Evolutionary conservation across 2,329 filamentous ascomycete genomes (phyloP), one percentile per base, ranked within the genome.

Genomic region (Fusarium tupiense): DNA sequence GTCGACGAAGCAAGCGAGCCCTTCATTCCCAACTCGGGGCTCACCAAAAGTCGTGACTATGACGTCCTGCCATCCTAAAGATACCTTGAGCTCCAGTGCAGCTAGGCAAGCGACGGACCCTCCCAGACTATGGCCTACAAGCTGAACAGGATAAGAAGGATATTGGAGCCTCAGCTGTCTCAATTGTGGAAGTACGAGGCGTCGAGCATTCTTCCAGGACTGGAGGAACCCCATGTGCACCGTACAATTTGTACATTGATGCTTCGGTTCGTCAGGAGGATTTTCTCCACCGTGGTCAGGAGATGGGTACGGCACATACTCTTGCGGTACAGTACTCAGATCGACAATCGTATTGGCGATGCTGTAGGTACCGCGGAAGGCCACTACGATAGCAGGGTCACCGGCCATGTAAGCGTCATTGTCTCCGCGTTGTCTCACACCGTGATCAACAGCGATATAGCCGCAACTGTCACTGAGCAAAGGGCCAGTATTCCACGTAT

Each of bases 351-450:
- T 95, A 81, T 98, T 98, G 61, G 94, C 89, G 77, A 99, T 88
- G 75, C 95, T 98, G 83, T 98, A 98, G 20, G 96, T 98, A 31
- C 96, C 96, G 53, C 96, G 91, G 79, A 98, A 98, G 14, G 95
- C 95, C 43, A 98, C 89, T 52, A 98, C 86, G 64, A 99, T 93
- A 38, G 85, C 84, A 67, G 75, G 77, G 61, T 62, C 69, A n/a
- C 63, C 61, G 6, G 68, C 40, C 20, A 49, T 49, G 40, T 64
- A 67, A 33, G 58, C 24, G 22, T 73, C 67, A 22, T 58, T 60
- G 22, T 67, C 66, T n/a, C 69, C 68, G 33, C 67, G 69, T 41
- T 78, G 74, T 24, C 69, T 72, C 24, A 70, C 61, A 8, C 79
- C 80, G 40, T 97, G 93, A 72, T 96, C 95, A n/a, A 98, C 85